These are phyloP conservation scores for Trichomonas gallinae DNA, from an alignment of 208 protist genomes.

Conservation along the genomic window DNA sequence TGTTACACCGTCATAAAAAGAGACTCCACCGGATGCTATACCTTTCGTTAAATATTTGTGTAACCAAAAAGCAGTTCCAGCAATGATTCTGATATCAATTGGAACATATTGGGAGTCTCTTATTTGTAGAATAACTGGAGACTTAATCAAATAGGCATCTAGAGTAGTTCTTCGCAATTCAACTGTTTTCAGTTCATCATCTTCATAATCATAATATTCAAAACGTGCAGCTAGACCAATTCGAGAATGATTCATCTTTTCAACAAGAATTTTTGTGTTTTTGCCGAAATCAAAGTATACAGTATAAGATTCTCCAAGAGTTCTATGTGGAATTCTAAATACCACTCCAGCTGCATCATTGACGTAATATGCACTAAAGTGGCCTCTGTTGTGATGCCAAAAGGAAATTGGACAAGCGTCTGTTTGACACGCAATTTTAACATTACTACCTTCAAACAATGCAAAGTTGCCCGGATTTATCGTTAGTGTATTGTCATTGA, in stretches of 20 bases:
- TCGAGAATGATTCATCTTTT: not conserved
- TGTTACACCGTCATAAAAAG: not conserved
- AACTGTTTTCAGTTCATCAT: not conserved
- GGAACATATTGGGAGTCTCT: not conserved
- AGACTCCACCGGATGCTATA: not conserved
- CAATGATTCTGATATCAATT: not conserved
- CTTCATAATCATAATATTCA: not conserved
- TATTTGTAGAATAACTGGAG: not conserved
- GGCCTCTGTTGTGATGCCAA: not conserved
- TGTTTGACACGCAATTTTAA: not conserved
- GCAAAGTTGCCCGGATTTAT: not conserved
- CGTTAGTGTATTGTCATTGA: not conserved
- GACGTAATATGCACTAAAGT: not conserved
- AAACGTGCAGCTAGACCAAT: not conserved
- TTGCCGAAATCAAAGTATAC: not conserved
- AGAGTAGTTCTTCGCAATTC: not conserved
- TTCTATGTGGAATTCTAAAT: not conserved
- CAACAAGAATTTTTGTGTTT: not conserved
- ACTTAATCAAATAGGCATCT: not conserved
- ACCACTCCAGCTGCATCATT: not conserved
- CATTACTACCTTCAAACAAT: not conserved
- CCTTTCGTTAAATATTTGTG: not conserved
- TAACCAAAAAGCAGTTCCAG: not conserved
- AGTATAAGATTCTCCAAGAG: not conserved
- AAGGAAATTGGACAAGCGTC: not conserved